A percentile compares a stretch with the other conserved stretches of the same genome.
These are phyloP conservation scores for Kwoniella pini DNA, from an alignment of 768 basidiomycete genomes.

Conservation along the genomic window DNA sequence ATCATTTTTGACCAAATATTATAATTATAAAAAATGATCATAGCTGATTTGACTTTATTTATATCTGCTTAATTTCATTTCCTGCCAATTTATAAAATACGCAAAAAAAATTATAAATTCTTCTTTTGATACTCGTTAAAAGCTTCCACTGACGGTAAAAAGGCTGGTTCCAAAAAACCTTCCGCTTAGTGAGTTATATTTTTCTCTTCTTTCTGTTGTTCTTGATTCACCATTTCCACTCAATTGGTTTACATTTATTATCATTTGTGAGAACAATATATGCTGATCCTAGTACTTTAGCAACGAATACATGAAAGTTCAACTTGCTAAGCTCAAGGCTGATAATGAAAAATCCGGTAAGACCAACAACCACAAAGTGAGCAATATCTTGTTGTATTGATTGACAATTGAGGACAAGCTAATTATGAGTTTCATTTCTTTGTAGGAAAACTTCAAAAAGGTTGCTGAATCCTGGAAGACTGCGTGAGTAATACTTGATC, in stretches of 20 bases:
- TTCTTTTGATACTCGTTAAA: constrained; percentile 8
- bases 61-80: background rate
- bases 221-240: background rate
- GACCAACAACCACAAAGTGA: constrained; percentile 44
- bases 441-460: constrained; percentile 49
- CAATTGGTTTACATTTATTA: background rate
- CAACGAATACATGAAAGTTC: constrained; percentile 52
- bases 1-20: too few species aligned
- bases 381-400: background rate
- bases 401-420: background rate
- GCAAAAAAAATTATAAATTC: background rate
- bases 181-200: constrained; percentile 42
- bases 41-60: constrained; percentile 4
- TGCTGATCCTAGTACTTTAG: constrained; percentile 16
- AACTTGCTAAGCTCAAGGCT: constrained; percentile 51
- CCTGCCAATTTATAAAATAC: background rate
- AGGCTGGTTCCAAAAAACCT: constrained; percentile 32
- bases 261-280: background rate
- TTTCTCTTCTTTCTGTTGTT: constrained; percentile 10
- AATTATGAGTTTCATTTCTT: background rate
- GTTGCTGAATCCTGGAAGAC: constrained; percentile 44
- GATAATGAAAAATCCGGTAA: constrained; percentile 48
- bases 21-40: too few species aligned
- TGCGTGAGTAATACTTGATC: constrained; percentile 33
- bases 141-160: constrained; percentile 32